These are phyloP conservation scores for Calendula officinalis DNA, from an alignment of 129 eudicot species.

Conservation along the genomic window DNA sequence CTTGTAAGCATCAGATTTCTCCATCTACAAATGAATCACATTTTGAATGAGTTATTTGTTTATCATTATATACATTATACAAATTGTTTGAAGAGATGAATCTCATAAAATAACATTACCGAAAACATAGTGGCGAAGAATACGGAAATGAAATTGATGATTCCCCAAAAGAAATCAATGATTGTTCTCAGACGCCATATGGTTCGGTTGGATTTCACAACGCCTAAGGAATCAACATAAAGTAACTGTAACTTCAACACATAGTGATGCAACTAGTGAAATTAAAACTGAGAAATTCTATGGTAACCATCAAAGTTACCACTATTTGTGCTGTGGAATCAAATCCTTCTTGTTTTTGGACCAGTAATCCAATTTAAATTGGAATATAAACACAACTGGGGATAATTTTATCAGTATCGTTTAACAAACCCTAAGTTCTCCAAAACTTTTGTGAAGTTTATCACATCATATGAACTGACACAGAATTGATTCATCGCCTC, in stretches of 20 bases:
- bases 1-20: slow-evolving; percentile 82
- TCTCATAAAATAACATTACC: slow-evolving; percentile 39
- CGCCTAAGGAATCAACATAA: slow-evolving; percentile 51
- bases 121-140: slow-evolving; percentile 89
- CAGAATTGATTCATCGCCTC: neutral
- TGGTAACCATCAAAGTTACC: too few species aligned
- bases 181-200: slow-evolving; percentile 82
- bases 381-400: too few species aligned
- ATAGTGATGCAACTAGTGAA: too few species aligned
- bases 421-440: too few species aligned
- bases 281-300: too few species aligned
- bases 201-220: slow-evolving; percentile 74
- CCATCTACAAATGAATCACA: slow-evolving; percentile 61
- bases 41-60: neutral
- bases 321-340: too few species aligned
- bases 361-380: too few species aligned
- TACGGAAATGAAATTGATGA: slow-evolving; percentile 60
- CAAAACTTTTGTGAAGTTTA: neutral
- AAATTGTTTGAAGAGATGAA: slow-evolving; percentile 3
- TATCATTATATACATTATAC: slow-evolving; percentile 17
- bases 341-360: too few species aligned
- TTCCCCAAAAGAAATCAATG: slow-evolving; percentile 75
- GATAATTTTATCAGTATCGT: neutral
- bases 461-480: neutral
- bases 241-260: slow-evolving; percentile 12